Conservation (phyloP, 2,329 filamentous ascomycete species). For the Phaeosphaeriaceae sp. region DNA sequence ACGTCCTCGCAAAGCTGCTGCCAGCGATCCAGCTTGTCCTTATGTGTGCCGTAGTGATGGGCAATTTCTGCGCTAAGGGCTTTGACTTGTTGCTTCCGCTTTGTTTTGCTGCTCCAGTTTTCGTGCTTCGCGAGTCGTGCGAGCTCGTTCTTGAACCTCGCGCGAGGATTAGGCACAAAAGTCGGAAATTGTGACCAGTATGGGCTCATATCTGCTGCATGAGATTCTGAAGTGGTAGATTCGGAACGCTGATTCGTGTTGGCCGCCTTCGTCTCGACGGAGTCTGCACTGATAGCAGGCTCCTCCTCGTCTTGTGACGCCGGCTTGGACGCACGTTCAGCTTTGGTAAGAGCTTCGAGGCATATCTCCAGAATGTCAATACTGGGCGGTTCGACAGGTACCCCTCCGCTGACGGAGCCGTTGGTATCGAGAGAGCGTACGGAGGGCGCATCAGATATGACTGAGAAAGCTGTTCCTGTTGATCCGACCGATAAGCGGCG, state of each 20-base stretch:
- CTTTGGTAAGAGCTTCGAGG: neutral
- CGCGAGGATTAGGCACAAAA: conserved; percentile 22
- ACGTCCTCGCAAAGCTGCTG: conserved; percentile 36
- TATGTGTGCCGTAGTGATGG: conserved; percentile 22
- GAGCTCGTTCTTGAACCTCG: conserved; percentile 27
- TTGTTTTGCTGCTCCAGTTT: conserved; percentile 8
- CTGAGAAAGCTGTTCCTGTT: conserved; percentile 19
- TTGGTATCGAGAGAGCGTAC: conserved; percentile 19
- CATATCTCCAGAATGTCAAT: neutral
- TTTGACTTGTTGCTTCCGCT: conserved; percentile 6
- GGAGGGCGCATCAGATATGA: conserved; percentile 21
- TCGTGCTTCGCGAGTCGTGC: conserved; percentile 21
- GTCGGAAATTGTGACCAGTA: conserved; percentile 25
- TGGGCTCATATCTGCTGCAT: conserved; percentile 7
- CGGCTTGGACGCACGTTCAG: conserved; percentile 5
- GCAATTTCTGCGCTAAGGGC: conserved; percentile 29
- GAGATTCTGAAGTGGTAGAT: neutral
- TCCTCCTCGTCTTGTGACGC: neutral
- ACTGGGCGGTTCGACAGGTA: neutral
- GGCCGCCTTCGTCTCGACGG: neutral
- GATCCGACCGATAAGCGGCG: conserved; percentile 24
- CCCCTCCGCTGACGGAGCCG: conserved; percentile 12
- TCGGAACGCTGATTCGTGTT: neutral
- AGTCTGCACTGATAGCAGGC: too few relatives aligned
- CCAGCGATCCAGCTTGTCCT: conserved; percentile 26